Evolutionary conservation across 306 rosid genomes (phyloP).

Genomic region (Erythrophleum fordii): DNA sequence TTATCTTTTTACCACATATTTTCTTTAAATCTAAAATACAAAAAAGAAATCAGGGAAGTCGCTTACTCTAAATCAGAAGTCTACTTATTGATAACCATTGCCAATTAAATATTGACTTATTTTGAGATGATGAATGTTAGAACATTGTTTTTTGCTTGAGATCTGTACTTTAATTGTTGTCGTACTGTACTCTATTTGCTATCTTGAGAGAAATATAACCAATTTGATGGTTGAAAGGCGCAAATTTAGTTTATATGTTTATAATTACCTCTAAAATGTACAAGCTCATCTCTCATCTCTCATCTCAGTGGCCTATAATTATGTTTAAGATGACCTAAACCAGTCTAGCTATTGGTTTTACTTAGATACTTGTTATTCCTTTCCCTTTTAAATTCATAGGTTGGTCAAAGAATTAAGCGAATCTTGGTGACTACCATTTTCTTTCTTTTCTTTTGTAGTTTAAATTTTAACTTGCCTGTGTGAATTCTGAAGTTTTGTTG

Average conservation of each 20-base stretch:
- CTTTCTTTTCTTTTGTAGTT: slow-evolving; percentile 20
- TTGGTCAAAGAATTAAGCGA: not conserved
- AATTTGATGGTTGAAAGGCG: slow-evolving; percentile 1
- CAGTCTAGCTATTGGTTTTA: not conserved
- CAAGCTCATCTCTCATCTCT: not conserved
- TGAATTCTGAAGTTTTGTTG: slow-evolving; percentile 22
- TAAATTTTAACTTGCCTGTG: not conserved
- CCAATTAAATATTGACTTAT: not conserved
- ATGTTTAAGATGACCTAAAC: not conserved
- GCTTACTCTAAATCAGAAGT: not conserved
- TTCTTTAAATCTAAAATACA: not conserved
- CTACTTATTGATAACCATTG: slow-evolving; percentile 16
- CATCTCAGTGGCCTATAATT: not conserved
- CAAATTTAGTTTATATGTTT: not conserved
- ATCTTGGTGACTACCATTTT: not conserved
- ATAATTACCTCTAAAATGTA: not conserved
- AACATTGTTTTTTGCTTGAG: slow-evolving; percentile 13
- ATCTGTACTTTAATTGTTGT: slow-evolving; percentile 18
- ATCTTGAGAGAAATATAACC: not conserved
- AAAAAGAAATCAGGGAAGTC: not conserved
- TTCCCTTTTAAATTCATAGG: not conserved
- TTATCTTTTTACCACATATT: slow-evolving; percentile 15
- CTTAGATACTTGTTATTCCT: not conserved
- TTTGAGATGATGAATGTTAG: not conserved
- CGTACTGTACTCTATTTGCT: slow-evolving; percentile 6